phyloP scores from a whole-genome alignment of 169 alveolate species.

The Plasmodium vivax region DNA sequence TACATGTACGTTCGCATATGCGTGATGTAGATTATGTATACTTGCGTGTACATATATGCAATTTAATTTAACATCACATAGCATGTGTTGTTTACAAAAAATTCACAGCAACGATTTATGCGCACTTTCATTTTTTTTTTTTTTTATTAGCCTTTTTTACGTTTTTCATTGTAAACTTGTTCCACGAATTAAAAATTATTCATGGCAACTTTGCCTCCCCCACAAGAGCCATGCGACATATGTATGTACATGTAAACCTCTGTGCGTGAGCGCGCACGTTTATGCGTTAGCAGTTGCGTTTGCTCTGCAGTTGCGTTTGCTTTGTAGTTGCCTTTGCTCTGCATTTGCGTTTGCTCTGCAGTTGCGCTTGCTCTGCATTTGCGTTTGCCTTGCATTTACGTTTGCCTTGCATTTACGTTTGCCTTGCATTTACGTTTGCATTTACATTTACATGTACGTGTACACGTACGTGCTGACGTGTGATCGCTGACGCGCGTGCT shows the following conservation, averaged over 20 bases:
- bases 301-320: background rate
- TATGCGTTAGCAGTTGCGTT: background rate
- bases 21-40: background rate
- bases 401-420: no score
- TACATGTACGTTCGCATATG: background rate
- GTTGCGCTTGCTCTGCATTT: no score
- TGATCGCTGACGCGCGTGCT: background rate
- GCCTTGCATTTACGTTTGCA: background rate
- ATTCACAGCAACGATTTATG: background rate
- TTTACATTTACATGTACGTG: background rate
- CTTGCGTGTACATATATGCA: background rate
- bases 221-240: background rate
- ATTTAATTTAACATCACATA: background rate
- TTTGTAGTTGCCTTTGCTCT: no score
- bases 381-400: no score
- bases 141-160: background rate
- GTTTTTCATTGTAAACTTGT: background rate
- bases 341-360: no score
- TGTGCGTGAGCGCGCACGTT: background rate
- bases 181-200: background rate
- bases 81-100: background rate
- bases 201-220: background rate
- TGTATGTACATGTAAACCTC: conserved; percentile 5
- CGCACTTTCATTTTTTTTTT: background rate
- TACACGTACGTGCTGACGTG: background rate